Conservation (phyloP, 805 yeast genomes). For the Ogataea glucozyma region DNA sequence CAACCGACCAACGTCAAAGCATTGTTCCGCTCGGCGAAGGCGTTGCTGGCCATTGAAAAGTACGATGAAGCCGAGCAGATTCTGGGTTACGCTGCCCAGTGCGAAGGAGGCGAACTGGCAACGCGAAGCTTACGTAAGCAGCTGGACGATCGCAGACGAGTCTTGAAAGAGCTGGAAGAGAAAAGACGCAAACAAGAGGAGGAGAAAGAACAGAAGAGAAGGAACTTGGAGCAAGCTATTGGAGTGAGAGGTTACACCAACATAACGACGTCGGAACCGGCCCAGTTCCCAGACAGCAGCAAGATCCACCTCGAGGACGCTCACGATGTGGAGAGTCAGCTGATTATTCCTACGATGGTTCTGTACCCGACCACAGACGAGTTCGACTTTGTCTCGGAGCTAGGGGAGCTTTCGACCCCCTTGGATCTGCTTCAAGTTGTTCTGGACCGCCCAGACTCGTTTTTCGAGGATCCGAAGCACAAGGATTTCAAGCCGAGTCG, state of each 20-base stretch:
- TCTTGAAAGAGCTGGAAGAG: constrained; percentile 30
- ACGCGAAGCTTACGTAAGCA: constrained; percentile 47
- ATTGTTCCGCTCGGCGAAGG: constrained; percentile 78
- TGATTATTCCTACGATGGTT: constrained; percentile 78
- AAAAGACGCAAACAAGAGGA: constrained; percentile 38
- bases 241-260: constrained; percentile 55
- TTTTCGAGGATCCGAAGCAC: constrained; percentile 67
- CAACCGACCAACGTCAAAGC: constrained; percentile 82
- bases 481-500: constrained; percentile 56
- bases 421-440: constrained; percentile 60
- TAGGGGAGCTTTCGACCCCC: constrained; percentile 72
- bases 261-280: constrained; percentile 52
- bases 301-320: constrained; percentile 61
- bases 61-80: constrained; percentile 73
- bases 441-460: constrained; percentile 64
- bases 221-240: constrained; percentile 58
- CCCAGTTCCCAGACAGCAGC: constrained; percentile 55
- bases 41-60: constrained; percentile 67
- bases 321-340: constrained; percentile 69
- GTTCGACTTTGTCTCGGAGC: constrained; percentile 76
- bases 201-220: constrained; percentile 42
- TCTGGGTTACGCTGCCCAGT: constrained; percentile 59
- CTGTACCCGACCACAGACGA: constrained; percentile 83
- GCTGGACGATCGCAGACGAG: constrained; percentile 35
- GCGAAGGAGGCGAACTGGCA: constrained; percentile 62